Conservation (phyloP, 1,284 basidiomycete species). For the Vanrija sp. region DNA sequence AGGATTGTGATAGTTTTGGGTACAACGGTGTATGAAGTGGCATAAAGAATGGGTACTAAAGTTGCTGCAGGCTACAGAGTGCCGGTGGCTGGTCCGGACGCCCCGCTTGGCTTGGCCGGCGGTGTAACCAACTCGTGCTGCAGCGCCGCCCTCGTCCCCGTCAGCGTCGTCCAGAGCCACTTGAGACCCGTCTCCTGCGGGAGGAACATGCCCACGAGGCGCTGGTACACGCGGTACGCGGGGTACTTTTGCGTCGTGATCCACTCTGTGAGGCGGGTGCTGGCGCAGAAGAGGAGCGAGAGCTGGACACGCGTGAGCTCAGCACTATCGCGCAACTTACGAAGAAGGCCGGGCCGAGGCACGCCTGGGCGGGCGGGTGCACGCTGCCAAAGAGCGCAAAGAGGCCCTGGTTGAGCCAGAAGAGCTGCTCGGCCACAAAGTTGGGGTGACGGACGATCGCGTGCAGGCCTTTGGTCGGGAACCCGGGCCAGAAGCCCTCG, state of each 20-base stretch:
- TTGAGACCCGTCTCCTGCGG: constrained; percentile 56
- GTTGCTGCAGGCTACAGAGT: neutral
- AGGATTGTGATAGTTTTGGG: neutral
- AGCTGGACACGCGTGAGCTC: constrained; percentile 24
- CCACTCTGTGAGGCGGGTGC: constrained; percentile 72
- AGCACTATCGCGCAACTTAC: constrained; percentile 52
- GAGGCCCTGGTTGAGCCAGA: constrained; percentile 64
- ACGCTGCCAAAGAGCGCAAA: constrained; percentile 26
- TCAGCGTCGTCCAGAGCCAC: constrained; percentile 35
- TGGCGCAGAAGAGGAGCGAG: constrained; percentile 64
- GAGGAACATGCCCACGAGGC: constrained; percentile 76
- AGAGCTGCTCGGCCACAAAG: constrained; percentile 80
- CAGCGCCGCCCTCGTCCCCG: constrained; percentile 1
- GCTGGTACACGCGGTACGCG: constrained; percentile 67
- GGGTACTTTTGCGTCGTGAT: constrained; percentile 76
- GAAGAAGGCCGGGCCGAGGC: neutral
- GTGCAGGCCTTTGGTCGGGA: constrained; percentile 80
- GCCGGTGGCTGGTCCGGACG: too few relatives aligned
- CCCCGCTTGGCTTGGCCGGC: too few relatives aligned
- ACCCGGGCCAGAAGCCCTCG: constrained; percentile 66
- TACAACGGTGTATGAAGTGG: neutral
- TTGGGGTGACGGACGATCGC: constrained; percentile 85
- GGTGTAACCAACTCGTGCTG: constrained; percentile 1
- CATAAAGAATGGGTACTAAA: too few relatives aligned
- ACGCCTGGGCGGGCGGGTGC: neutral